Base-by-base conservation (phyloP, 768 basidiomycete genomes). In the Boletus bicolor region DNA sequence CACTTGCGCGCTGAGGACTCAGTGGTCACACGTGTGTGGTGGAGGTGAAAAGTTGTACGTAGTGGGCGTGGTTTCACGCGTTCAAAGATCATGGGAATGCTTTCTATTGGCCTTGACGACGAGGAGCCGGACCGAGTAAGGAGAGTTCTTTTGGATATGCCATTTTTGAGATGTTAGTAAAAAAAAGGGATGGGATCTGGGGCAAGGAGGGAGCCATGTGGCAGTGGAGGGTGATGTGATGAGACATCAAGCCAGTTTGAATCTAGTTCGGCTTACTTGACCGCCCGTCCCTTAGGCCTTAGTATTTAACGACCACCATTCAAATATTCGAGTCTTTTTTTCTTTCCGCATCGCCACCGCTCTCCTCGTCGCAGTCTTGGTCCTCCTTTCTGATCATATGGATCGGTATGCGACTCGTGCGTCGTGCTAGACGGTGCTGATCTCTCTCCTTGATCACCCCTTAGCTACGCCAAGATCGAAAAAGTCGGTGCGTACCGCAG, bases 381-480 rank as follows among this genome's bases (percentile, higher is more conserved):
- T 43, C 24, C 17, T 32, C 36, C 26, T 15, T 19, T 49, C 52
- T 19, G 51, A 59, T 58, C 53, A 58, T 36, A 73, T 73, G 70
- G 72, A 73, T 60, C 72, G 72, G 73, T 74, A 60, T 46, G 72
- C 57, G 19, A 3, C 53, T 47, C 38, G 46, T 41, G 39, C 50
- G 51, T 53, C 47, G 51, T 58, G 21, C n/a, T 49, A 28, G 44
- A 53, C 30, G 26, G 32, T 42, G 54, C 62, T 68, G 52, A 73
- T 56, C 28, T 41, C n/a, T 19, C 19, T 38, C 44, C 45, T 44
- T 15, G 46, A 47, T 54, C 52, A 68, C 74, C 57, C 70, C 70
- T 57, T 61, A 96, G 96, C 67, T 98, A 98, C 74, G 88, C 91
- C 60, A 97, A 95, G 82, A 85, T 98, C 64, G 95, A 98, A 79